These are phyloP conservation scores for Fistulifera solaris DNA, from an alignment of 108 stramenopile genomes.

Conservation along the genomic window DNA sequence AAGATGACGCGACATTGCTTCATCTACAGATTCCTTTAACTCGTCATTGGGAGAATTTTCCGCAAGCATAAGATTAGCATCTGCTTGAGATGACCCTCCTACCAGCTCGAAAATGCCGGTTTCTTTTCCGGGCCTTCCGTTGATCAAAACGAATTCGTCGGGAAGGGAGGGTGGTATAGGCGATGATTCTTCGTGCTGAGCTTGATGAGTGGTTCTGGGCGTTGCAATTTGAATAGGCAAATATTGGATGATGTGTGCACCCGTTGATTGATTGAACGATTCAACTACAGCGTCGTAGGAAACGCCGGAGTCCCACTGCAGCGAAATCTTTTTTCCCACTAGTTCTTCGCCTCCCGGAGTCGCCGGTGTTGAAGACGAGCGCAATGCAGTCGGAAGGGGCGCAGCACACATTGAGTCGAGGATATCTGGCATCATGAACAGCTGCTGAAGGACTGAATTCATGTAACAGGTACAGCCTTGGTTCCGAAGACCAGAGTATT, in stretches of 20 bases:
- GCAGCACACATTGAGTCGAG: conserved; percentile 73
- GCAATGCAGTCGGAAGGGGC: conserved; percentile 45
- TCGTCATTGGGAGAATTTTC: conserved; percentile 4
- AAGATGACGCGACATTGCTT: conserved; percentile 71
- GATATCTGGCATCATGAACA: conserved; percentile 94
- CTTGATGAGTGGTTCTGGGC: conserved; percentile 23
- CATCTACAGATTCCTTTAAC: conserved; percentile 70
- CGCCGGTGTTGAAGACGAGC: conserved; percentile 52
- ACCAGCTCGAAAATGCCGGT: conserved; percentile 81
- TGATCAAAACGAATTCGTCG: conserved; percentile 76
- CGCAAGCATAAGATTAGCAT: conserved; percentile 3
- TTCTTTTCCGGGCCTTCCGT: conserved; percentile 90
- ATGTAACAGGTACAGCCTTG: conserved; percentile 99
- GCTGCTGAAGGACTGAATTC: conserved; percentile 93
- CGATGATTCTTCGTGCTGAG: conserved; percentile 38
- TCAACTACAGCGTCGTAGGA: conserved; percentile 79
- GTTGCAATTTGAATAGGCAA: conserved; percentile 38
- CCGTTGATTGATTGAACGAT: conserved; percentile 47
- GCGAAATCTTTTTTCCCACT: conserved; percentile 67
- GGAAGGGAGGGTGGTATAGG: conserved; percentile 45
- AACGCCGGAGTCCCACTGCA: conserved; percentile 82
- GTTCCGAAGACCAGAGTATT: conserved; percentile 88
- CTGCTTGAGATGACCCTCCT: conserved; percentile 1
- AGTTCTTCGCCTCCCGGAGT: conserved; percentile 53
- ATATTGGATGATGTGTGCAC: conserved; percentile 82